Conservation (phyloP, 2,329 filamentous ascomycete species). For the Curvularia eragrostidis region DNA sequence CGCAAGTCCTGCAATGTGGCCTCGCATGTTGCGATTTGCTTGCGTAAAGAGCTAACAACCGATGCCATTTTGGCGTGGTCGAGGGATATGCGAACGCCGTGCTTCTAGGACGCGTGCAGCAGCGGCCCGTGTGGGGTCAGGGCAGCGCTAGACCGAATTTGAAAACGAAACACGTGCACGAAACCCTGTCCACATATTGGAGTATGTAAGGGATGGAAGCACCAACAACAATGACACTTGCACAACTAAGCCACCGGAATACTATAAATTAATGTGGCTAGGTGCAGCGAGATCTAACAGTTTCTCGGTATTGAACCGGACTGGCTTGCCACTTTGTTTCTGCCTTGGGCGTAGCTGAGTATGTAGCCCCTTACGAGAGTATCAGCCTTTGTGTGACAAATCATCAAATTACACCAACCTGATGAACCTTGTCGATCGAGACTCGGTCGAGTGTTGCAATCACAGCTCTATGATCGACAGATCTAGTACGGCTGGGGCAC, state of each 20-base stretch:
- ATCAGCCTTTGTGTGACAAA: background rate
- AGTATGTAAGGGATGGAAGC: background rate
- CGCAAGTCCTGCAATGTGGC: constrained; percentile 50
- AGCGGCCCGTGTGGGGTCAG: constrained; percentile 15
- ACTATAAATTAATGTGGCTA: background rate
- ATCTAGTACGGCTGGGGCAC: background rate
- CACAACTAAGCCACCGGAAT: background rate
- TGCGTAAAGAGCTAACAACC: constrained; percentile 49
- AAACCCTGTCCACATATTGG: background rate
- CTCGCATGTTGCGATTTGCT: constrained; percentile 54
- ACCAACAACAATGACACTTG: background rate
- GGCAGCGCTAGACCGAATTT: background rate
- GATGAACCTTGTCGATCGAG: background rate
- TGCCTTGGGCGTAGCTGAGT: background rate
- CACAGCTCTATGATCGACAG: background rate
- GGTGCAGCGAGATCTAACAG: background rate
- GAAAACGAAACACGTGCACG: background rate
- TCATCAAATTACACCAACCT: background rate
- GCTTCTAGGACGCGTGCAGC: constrained; percentile 8
- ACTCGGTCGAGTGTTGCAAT: background rate
- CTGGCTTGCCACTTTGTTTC: background rate
- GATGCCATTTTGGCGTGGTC: constrained; percentile 18
- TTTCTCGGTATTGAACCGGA: background rate
- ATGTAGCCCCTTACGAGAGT: too few species aligned
- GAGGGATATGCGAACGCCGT: constrained; percentile 10